Evolutionary conservation across 169 alveolate species (phyloP).

Genomic region (Plasmodium adleri): DNA sequence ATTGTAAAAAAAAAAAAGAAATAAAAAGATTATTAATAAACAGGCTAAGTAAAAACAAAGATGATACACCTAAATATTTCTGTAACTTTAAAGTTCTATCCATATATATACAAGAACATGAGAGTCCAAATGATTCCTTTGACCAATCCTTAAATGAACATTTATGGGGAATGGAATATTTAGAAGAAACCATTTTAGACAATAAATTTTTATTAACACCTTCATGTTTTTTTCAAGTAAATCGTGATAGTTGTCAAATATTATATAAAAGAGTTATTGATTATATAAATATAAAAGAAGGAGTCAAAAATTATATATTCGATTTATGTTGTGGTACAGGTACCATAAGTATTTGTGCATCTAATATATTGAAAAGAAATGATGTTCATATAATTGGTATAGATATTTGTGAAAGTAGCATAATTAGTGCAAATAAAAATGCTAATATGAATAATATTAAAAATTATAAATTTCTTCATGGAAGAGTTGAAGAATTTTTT

Average conservation of each 20-base stretch:
- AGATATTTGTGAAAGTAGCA: slow-evolving; percentile 75
- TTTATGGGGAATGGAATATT: slow-evolving; percentile 71
- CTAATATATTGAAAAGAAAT: slow-evolving; percentile 38
- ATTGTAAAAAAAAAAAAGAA: slow-evolving; percentile 65
- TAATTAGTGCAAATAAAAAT: slow-evolving; percentile 70
- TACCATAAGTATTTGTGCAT: slow-evolving; percentile 72
- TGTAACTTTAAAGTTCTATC: slow-evolving; percentile 54
- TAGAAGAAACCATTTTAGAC: slow-evolving; percentile 59
- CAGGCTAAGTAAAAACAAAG: slow-evolving; percentile 57
- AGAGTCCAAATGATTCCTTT: slow-evolving; percentile 57
- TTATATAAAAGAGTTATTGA: slow-evolving; percentile 62
- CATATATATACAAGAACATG: slow-evolving; percentile 72
- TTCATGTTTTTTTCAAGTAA: slow-evolving; percentile 76
- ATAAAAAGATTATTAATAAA: slow-evolving; percentile 67
- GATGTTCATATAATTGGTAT: slow-evolving; percentile 60
- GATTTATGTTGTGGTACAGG: slow-evolving; percentile 78
- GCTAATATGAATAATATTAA: slow-evolving; percentile 71
- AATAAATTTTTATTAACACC: slow-evolving; percentile 74
- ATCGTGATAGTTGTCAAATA: slow-evolving; percentile 70
- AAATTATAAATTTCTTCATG: slow-evolving; percentile 71
- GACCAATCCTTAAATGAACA: slow-evolving; percentile 69
- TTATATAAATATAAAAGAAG: slow-evolving; percentile 41
- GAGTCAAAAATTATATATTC: slow-evolving; percentile 55
- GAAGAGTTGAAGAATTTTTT: slow-evolving; percentile 74
- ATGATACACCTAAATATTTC: slow-evolving; percentile 49